phyloP scores from a whole-genome alignment of 225 moss, liverwort and hornwort genomes.

The Anthoceros angustus region DNA sequence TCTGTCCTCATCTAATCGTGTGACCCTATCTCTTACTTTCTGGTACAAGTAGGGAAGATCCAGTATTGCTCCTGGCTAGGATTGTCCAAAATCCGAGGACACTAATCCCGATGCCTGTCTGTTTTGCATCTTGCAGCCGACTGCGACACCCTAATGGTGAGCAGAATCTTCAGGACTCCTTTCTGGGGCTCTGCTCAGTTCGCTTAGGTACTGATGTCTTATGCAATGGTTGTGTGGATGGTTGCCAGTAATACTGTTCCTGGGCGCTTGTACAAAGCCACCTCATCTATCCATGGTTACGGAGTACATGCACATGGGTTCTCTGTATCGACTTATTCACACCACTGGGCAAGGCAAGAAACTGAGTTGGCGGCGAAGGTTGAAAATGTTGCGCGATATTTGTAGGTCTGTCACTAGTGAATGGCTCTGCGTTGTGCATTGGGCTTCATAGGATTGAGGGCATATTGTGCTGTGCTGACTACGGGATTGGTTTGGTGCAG shows the following conservation, averaged over 20 bases:
- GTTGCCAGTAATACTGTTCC: conserved; percentile 75
- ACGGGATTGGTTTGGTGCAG: conserved; percentile 22
- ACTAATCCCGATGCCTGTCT: conserved; percentile 12
- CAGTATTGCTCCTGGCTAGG: not conserved
- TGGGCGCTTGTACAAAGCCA: conserved; percentile 93
- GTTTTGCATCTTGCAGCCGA: conserved; percentile 53
- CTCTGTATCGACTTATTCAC: conserved; percentile 76
- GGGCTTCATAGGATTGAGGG: not conserved
- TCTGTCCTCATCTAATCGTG: not conserved
- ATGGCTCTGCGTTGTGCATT: not conserved
- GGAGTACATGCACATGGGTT: conserved; percentile 94
- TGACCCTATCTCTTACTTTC: not conserved
- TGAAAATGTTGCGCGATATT: conserved; percentile 98
- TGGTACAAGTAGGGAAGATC: not conserved
- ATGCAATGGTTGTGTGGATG: not conserved
- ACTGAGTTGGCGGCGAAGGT: conserved; percentile 85
- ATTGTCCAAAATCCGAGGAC: conserved; percentile 16
- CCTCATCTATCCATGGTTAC: conserved; percentile 98
- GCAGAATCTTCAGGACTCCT: not conserved
- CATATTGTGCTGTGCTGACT: not conserved
- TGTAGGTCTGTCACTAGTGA: conserved; percentile 49
- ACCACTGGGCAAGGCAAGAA: conserved; percentile 70
- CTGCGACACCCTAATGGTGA: conserved; percentile 96
- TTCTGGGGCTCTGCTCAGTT: conserved; percentile 1
- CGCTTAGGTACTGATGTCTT: conserved; percentile 9